Conservation (phyloP, 2,329 filamentous ascomycete species). For the Teratosphaeria gauchensis region DNA sequence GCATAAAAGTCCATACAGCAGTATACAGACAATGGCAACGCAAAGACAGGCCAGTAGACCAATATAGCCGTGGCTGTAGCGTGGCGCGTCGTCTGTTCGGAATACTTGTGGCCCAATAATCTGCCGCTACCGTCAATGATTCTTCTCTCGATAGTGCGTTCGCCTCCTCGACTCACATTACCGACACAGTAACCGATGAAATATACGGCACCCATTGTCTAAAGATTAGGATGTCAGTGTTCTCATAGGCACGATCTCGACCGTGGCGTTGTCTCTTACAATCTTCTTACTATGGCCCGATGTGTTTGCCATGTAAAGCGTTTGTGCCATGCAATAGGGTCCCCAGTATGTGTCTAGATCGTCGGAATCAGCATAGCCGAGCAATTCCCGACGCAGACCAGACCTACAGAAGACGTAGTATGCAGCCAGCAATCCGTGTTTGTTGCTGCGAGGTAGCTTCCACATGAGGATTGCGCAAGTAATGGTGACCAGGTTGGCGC, state of each 20-base stretch:
- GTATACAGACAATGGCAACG: neutral
- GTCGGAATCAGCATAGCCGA: neutral
- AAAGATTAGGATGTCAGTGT: too few species aligned
- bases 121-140: neutral
- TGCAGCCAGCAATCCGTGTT: constrained; percentile 26
- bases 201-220: constrained; percentile 14
- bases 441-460: constrained; percentile 28
- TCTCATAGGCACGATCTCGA: too few species aligned
- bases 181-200: constrained; percentile 16
- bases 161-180: neutral
- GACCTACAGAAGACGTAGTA: constrained; percentile 27
- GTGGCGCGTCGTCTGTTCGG: neutral
- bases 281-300: constrained; percentile 27
- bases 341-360: constrained; percentile 24
- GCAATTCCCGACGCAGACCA: neutral
- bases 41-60: neutral
- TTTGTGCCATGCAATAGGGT: constrained; percentile 25
- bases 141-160: neutral
- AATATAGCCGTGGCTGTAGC: neutral
- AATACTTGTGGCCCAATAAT: constrained; percentile 2
- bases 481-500: constrained; percentile 20
- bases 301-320: constrained; percentile 22
- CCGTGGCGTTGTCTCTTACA: too few species aligned
- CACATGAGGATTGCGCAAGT: constrained; percentile 23
- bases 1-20: neutral